Evolutionary conservation across 2,329 filamentous ascomycete species (phyloP), one percentile per base, ranked within the genome.

Genomic region (Phaeoacremonium minimum): DNA sequence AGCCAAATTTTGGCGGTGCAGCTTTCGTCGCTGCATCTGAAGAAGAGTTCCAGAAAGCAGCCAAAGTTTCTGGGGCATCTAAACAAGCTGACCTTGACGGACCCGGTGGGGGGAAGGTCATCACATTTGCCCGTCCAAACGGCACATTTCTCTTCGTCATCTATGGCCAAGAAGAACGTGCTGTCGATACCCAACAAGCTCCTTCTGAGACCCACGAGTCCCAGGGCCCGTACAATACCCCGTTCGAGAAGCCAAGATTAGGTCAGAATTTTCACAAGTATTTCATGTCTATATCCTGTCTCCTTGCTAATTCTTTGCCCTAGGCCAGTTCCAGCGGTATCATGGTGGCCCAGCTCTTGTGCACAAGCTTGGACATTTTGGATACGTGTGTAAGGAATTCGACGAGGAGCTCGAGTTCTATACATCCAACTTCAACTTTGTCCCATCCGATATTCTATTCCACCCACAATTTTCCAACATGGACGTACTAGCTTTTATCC

Each of bases 271-370:
- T n/a, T n/a, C n/a, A n/a, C n/a, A n/a, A n/a, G n/a, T n/a, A n/a
- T n/a, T n/a, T n/a, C n/a, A n/a, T n/a, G n/a, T n/a, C n/a, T n/a
- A n/a, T n/a, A n/a, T n/a, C n/a, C n/a, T n/a, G n/a, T n/a, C n/a
- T n/a, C n/a, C n/a, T n/a, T n/a, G n/a, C n/a, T n/a, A n/a, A n/a
- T n/a, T n/a, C n/a, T n/a, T n/a, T n/a, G n/a, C n/a, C 18, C 33
- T 35, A n/a, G 33, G 33, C 7, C 19, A 35, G 14, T 35, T 35
- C n/a, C 33, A 35, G 28, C 33, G 22, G 7, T 22, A 35, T 8
- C 16, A 26, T 18, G 20, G 28, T 26, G 22, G 16, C 6, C 33
- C 33, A 12, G 26, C 33, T 22, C 26, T 28, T 4, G 20, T 29
- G 15, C 33, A 35, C 20, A 35, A 35, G 7, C 33, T 35, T 3